Evolutionary conservation across 2,329 filamentous ascomycete genomes (phyloP).

Genomic region (Cadophora sp.): DNA sequence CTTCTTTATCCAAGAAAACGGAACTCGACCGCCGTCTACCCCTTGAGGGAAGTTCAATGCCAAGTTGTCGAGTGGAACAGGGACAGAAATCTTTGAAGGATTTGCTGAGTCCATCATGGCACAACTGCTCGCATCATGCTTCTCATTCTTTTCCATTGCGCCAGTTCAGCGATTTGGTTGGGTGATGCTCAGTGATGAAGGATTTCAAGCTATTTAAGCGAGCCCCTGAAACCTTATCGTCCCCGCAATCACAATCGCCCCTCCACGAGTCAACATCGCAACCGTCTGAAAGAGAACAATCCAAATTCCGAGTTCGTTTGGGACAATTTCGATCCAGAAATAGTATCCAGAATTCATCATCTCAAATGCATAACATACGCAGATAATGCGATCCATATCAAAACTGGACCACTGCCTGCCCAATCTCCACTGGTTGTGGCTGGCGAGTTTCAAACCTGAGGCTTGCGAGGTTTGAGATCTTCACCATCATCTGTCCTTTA

Average conservation of each 20-base stretch:
- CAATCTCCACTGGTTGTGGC: neutral
- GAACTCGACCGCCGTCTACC: too few species aligned
- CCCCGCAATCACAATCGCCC: neutral
- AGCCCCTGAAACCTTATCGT: neutral
- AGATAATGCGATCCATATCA: neutral
- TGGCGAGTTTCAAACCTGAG: slow-evolving; percentile 6
- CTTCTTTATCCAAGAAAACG: too few species aligned
- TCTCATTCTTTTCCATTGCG: too few species aligned
- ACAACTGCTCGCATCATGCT: too few species aligned
- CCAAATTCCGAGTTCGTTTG: neutral
- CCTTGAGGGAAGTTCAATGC: too few species aligned
- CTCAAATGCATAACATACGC: neutral
- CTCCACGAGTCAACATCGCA: neutral
- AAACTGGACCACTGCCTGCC: neutral
- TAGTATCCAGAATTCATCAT: neutral
- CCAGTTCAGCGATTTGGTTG: too few species aligned
- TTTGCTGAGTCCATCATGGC: too few species aligned
- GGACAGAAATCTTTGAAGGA: too few species aligned
- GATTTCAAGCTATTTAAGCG: neutral
- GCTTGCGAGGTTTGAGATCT: slow-evolving; percentile 5
- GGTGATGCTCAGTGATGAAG: too few species aligned
- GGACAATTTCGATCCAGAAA: neutral
- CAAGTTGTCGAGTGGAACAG: too few species aligned
- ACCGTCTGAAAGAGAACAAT: neutral
- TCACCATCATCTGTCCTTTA: neutral